phyloP scores from a whole-genome alignment of 306 rosid genomes.

The Prunus armeniaca region DNA sequence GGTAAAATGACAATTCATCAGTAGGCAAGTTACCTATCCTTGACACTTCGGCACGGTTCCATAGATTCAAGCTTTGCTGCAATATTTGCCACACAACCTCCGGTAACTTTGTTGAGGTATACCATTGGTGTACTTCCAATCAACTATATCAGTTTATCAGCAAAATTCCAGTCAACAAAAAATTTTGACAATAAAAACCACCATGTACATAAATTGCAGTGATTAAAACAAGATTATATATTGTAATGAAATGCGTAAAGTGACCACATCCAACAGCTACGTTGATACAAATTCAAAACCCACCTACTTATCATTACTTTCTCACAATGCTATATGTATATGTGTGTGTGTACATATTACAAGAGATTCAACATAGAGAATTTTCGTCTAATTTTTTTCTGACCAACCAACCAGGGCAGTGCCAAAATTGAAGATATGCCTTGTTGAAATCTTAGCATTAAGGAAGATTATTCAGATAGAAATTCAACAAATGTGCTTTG shows the following conservation, averaged over 20 bases:
- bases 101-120: conserved; percentile 81
- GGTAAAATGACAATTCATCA: background rate
- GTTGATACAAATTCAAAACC: background rate
- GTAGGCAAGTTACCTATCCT: conserved; percentile 61
- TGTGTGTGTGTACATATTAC: background rate
- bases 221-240: background rate
- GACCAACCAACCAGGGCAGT: background rate
- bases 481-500: background rate
- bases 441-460: background rate
- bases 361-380: background rate
- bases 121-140: conserved; percentile 95
- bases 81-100: conserved; percentile 74
- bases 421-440: background rate
- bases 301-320: no score
- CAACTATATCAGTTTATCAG: conserved; percentile 45
- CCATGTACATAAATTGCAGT: background rate
- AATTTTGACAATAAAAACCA: background rate
- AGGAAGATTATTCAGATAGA: background rate
- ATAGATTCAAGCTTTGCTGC: conserved; percentile 98
- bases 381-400: background rate
- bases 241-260: background rate
- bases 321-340: no score
- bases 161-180: conserved; percentile 9
- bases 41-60: conserved; percentile 96
- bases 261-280: background rate